Evolutionary conservation across 2,329 filamentous ascomycete species (phyloP), one percentile per base, ranked within the genome.

Genomic region (Dactylella cylindrospora): DNA sequence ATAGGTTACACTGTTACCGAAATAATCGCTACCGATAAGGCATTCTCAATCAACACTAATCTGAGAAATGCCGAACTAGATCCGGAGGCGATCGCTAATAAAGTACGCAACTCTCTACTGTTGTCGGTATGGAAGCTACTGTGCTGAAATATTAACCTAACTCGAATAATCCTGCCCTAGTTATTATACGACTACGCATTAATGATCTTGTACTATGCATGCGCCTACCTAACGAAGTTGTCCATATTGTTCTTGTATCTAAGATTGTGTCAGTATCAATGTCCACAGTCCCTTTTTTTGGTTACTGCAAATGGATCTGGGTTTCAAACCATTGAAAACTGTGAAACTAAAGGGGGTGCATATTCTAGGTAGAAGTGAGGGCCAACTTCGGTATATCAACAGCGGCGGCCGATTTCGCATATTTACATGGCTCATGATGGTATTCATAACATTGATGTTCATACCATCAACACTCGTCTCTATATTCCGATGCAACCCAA

Each of bases 141-240:
- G n/a, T n/a, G n/a, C n/a, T n/a, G n/a, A n/a, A n/a, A n/a, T n/a
- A n/a, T n/a, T n/a, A n/a, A n/a, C n/a, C n/a, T n/a, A n/a, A n/a
- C n/a, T n/a, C n/a, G n/a, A n/a, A n/a, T n/a, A n/a, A n/a, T n/a
- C n/a, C n/a, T n/a, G n/a, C n/a, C n/a, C 8, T 39, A 62, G 49
- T 17, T 54, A 7, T 25, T 29, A 25, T 29, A 32, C 12, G 57
- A 62, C n/a, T 62, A 50, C 15, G 13, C n/a, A n/a, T 33, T 62
- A 13, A 38, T 44, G 8, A 54, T 62, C n/a, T 6, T 49, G 5
- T 62, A 62, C 28, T 54, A 44, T 13, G 29, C 17, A 13, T 62
- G 57, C 38, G 57, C 45, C 22, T 62, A 62, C 19, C 9, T 62
- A 0, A 62, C 57, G n/a, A 62, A 62, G 19, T 19, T 62, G 13